Evolutionary conservation across 257 asterid genomes (phyloP), one percentile per base, ranked within the genome.

Genomic region (Voacanga thouarsii): DNA sequence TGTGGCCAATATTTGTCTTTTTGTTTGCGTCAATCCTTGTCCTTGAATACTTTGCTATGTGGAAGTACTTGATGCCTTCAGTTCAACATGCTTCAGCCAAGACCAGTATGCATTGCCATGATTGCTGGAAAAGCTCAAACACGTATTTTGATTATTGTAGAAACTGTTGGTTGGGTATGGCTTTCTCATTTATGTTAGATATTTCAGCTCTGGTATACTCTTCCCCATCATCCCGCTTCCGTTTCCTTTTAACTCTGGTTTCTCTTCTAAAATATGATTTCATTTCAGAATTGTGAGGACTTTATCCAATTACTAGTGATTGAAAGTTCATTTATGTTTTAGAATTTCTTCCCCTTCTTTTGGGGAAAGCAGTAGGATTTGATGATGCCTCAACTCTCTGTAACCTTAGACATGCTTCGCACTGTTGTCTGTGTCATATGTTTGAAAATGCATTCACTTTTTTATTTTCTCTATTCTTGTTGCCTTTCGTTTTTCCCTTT

Each of bases 111-210:
- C 89, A 73, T 65, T 96, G 99, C 84, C 99, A 93, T 88, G 97
- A 87, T 63, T 96, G 99, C 89, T 96, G 98, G 97, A 90, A 87
- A 85, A 87, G 64, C 82, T 90, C 97, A 43, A 88, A 83, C 65
- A 55, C 78, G 33, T 86, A 86, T 85, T 89, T 90, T 76, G 80
- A 81, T 72, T 87, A 75, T 78, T 96, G 99, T 81, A 83, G 80
- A 75, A 90, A 85, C 74, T 96, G 99, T 85, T 96, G 99, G 99
- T 84, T 96, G 57, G 99, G 99, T 96, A 93, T 67, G 91, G 14
- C 79, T 78, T 78, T 77, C 51, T 87, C 78, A 78, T 56, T 63
- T 59, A 60, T 75, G 44, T 70, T 59, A 43, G 70, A 24, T 56
- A 43, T 55, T 33, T 18, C 39, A 78, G 64, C 41, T 49, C 75